Conservation (phyloP, 306 rosid genomes). For the Cucurbita maxima region DNA sequence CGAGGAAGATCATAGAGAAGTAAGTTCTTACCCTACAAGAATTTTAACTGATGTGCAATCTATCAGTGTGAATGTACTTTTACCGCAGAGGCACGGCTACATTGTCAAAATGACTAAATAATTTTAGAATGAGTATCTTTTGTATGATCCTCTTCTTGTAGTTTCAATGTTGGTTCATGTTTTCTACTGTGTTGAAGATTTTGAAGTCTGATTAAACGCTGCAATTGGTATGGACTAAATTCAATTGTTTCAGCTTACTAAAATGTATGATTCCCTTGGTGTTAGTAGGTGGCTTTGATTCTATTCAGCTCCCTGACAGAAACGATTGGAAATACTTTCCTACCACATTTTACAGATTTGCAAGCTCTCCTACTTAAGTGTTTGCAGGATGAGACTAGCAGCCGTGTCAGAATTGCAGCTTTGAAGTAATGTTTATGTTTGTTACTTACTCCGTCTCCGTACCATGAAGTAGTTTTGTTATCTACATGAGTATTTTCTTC, state of each 20-base stretch:
- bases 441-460: background rate
- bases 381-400: constrained; percentile 89
- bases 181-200: too few species aligned
- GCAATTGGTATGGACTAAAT: background rate
- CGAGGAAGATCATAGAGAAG: constrained; percentile 95
- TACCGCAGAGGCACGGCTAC: background rate
- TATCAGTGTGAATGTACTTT: background rate
- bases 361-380: constrained; percentile 92
- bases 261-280: constrained; percentile 9
- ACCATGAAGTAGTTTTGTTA: background rate
- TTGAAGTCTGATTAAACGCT: background rate
- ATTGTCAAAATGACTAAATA: background rate
- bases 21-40: constrained; percentile 13
- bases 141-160: background rate
- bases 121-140: background rate
- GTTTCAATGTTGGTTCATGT: background rate
- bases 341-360: constrained; percentile 69
- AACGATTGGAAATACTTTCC: constrained; percentile 80
- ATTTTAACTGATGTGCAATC: background rate
- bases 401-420: constrained; percentile 89
- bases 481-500: constrained; percentile 5
- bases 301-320: constrained; percentile 97
- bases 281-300: constrained; percentile 77
- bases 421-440: constrained; percentile 46
- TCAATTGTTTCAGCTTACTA: background rate